Conservation (phyloP, 768 basidiomycete genomes). For the Rhizopogon sp. region DNA sequence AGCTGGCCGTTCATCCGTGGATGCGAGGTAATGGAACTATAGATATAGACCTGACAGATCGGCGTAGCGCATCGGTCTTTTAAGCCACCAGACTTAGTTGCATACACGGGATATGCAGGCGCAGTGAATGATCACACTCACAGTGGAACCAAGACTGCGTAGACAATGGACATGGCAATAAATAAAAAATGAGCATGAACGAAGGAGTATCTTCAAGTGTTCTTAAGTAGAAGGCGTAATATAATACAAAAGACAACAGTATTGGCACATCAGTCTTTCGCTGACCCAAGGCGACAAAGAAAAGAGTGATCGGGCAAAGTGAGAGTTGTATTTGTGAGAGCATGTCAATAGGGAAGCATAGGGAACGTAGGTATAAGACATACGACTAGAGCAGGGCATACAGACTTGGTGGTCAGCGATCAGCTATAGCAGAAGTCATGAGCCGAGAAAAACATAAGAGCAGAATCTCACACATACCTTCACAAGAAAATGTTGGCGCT, state of each 20-base stretch:
- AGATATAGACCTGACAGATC: too few species aligned
- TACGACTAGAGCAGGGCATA: constrained; percentile 12
- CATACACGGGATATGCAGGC: too few species aligned
- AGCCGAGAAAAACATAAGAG: not conserved
- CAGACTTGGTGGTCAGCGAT: not conserved
- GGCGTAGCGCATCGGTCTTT: too few species aligned
- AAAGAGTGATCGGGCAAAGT: not conserved
- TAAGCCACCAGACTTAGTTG: too few species aligned
- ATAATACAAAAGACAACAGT: constrained; percentile 25
- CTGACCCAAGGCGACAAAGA: constrained; percentile 2
- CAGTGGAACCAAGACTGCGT: too few species aligned
- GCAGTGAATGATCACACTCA: too few species aligned
- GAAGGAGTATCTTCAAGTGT: constrained; percentile 14
- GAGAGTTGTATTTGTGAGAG: constrained; percentile 1
- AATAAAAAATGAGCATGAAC: constrained; percentile 17
- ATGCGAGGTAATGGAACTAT: too few species aligned
- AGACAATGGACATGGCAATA: constrained; percentile 16
- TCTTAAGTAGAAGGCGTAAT: constrained; percentile 12
- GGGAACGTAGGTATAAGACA: constrained; percentile 11
- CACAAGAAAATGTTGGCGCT: constrained; percentile 20
- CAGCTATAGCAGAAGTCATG: not conserved
- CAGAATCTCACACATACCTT: constrained; percentile 12
- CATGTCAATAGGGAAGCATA: constrained; percentile 6
- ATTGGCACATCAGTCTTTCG: constrained; percentile 16
- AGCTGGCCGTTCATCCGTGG: too few species aligned